These are phyloP conservation scores for Oryza meyeriana DNA, from an alignment of 176 grass and related monocot species.

Conservation along the genomic window DNA sequence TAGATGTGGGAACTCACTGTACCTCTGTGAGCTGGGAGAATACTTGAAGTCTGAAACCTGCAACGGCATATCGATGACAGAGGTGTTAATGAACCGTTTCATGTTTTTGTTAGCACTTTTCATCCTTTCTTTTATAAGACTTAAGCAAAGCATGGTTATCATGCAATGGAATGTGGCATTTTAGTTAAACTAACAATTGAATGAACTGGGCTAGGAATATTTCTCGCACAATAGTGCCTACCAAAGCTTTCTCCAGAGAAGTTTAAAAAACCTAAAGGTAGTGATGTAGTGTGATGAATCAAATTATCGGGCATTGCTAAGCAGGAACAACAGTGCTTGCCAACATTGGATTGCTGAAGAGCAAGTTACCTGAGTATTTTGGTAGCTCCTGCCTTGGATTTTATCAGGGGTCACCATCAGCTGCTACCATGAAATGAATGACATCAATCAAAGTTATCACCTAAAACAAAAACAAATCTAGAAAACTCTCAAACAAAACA, in stretches of 20 bases:
- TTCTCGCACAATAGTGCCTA: neutral
- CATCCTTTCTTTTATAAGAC: neutral
- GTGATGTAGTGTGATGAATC: neutral
- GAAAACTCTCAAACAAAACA: constrained; percentile 7
- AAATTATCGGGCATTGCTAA: neutral
- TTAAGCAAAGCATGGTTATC: neutral
- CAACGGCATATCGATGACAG: constrained; percentile 10
- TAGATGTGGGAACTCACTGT: constrained; percentile 44
- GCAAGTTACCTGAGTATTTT: constrained; percentile 28
- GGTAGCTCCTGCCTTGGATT: constrained; percentile 43
- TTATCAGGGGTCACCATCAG: constrained; percentile 68
- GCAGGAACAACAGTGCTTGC: neutral
- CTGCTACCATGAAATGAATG: constrained; percentile 41
- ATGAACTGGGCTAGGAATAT: neutral
- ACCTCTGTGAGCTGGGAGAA: constrained; percentile 46
- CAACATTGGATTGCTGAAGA: neutral
- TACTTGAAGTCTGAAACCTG: constrained; percentile 45
- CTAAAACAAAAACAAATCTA: neutral
- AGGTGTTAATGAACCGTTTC: neutral
- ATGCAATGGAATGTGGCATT: neutral
- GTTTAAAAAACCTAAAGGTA: neutral
- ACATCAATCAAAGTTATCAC: neutral
- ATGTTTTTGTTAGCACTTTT: neutral
- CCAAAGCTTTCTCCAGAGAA: neutral
- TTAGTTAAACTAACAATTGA: constrained; percentile 12